These are phyloP conservation scores for Priceomyces castillae DNA, from an alignment of 805 yeast genomes.

Conservation along the genomic window DNA sequence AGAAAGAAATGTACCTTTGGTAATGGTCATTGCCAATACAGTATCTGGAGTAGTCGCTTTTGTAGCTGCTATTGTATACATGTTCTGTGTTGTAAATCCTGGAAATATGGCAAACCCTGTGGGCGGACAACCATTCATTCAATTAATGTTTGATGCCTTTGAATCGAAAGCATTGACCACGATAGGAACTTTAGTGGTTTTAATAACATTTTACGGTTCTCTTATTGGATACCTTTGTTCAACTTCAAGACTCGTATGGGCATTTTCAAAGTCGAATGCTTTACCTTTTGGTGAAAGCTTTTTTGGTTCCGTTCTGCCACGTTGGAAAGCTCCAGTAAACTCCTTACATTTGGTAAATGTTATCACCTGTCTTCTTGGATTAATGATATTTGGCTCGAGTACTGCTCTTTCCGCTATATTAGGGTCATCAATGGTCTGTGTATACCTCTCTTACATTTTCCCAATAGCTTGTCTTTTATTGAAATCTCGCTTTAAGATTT, in stretches of 20 bases:
- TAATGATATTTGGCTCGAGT: constrained; percentile 25
- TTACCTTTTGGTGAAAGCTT: constrained; percentile 25
- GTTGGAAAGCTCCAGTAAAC: constrained; percentile 23
- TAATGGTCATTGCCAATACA: constrained; percentile 26
- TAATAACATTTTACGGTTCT: constrained; percentile 18
- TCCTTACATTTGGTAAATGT: constrained; percentile 19
- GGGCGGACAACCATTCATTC: constrained; percentile 23
- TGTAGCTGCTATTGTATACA: constrained; percentile 27
- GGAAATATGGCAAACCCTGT: constrained; percentile 15
- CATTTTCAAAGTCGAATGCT: constrained; percentile 35
- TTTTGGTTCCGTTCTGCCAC: constrained; percentile 21
- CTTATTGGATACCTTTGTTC: constrained; percentile 21
- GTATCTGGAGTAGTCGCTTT: constrained; percentile 27
- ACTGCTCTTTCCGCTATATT: constrained; percentile 32
- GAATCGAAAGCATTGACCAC: constrained; percentile 25
- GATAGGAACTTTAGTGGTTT: constrained; percentile 17
- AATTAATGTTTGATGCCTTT: constrained; percentile 21
- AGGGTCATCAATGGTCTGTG: constrained; percentile 29
- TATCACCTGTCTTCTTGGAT: constrained; percentile 23
- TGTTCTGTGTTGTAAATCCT: constrained; percentile 20
- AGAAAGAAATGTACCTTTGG: constrained; percentile 30
- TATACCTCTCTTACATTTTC: constrained; percentile 27
- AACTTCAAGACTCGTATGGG: constrained; percentile 30
- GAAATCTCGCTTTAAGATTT: constrained; percentile 8
- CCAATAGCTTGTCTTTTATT: constrained; percentile 24